Conservation (phyloP, 164 flowering plant genomes). For the Santalum album region DNA sequence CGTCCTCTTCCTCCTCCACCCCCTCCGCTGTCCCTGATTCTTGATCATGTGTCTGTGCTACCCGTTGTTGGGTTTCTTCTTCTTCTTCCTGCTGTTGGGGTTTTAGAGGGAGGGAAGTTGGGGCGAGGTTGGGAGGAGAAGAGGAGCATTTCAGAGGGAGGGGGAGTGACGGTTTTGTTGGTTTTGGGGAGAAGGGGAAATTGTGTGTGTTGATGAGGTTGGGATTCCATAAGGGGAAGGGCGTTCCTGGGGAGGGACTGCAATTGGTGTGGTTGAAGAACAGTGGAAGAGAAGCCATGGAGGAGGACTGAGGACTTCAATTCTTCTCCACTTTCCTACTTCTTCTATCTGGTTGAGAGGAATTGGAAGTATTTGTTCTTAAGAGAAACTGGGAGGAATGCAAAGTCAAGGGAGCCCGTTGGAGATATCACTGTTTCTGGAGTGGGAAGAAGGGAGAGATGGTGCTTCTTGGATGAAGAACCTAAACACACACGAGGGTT, state of each 20-base stretch:
- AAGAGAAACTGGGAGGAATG: no score
- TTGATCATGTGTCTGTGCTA: neutral
- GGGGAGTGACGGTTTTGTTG: neutral
- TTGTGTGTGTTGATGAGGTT: neutral
- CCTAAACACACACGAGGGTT: no score
- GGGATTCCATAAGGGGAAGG: neutral
- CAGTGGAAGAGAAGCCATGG: conserved; percentile 12
- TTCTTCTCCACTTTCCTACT: neutral
- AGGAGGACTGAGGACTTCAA: neutral
- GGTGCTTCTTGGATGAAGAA: no score
- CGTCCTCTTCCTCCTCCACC: conserved; percentile 10
- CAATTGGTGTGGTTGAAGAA: neutral
- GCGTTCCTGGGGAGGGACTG: neutral
- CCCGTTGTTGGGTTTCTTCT: neutral
- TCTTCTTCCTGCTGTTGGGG: neutral
- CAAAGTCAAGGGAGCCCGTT: no score
- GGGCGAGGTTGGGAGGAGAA: neutral
- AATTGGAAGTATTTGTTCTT: no score
- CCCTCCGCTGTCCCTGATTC: conserved; percentile 1
- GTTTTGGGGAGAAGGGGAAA: conserved; percentile 8
- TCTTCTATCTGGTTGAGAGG: no score
- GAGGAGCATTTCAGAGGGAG: conserved; percentile 7
- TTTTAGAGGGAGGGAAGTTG: neutral
- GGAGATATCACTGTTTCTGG: no score
- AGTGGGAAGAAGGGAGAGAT: no score